phyloP scores from a whole-genome alignment of 2,329 filamentous ascomycete species.

The Penicillium brevicompactum region DNA sequence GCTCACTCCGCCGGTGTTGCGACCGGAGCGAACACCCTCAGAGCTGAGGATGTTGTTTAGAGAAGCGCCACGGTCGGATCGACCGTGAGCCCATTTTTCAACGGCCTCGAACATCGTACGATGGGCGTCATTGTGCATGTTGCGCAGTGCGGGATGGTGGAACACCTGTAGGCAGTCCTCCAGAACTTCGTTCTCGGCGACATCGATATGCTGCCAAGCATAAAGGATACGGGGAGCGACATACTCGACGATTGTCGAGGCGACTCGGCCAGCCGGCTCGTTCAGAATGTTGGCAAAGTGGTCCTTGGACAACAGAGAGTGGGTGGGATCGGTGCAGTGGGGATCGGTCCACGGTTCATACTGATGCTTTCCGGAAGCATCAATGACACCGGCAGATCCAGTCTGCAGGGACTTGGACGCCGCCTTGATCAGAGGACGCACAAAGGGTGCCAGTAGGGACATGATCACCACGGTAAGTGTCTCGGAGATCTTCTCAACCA shows the following conservation, averaged over 20 bases:
- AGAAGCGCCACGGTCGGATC: constrained; percentile 65
- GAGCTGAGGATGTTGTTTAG: constrained; percentile 78
- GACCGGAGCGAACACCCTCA: constrained; percentile 77
- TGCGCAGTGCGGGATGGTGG: constrained; percentile 84
- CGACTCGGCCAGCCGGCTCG: constrained; percentile 73
- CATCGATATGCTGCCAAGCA: constrained; percentile 85
- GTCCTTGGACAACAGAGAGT: constrained; percentile 81
- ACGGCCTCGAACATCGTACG: constrained; percentile 87
- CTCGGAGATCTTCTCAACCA: constrained; percentile 94
- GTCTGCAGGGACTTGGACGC: constrained; percentile 83
- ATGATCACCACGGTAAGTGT: constrained; percentile 90
- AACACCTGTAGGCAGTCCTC: constrained; percentile 80
- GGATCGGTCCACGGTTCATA: constrained; percentile 79
- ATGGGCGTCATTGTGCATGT: constrained; percentile 77
- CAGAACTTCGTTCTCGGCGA: constrained; percentile 80
- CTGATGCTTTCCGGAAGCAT: constrained; percentile 71
- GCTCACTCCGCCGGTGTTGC: constrained; percentile 57
- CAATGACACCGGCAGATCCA: constrained; percentile 73
- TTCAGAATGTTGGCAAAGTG: constrained; percentile 81
- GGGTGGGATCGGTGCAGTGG: constrained; percentile 74
- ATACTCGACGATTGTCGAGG: constrained; percentile 78
- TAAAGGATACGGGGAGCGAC: constrained; percentile 84
- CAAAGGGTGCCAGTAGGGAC: constrained; percentile 85
- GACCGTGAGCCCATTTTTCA: constrained; percentile 73
- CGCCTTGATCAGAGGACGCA: constrained; percentile 86